Evolutionary conservation across 2,329 filamentous ascomycete genomes (phyloP).

Genomic region (Calonectria hawksworthii): DNA sequence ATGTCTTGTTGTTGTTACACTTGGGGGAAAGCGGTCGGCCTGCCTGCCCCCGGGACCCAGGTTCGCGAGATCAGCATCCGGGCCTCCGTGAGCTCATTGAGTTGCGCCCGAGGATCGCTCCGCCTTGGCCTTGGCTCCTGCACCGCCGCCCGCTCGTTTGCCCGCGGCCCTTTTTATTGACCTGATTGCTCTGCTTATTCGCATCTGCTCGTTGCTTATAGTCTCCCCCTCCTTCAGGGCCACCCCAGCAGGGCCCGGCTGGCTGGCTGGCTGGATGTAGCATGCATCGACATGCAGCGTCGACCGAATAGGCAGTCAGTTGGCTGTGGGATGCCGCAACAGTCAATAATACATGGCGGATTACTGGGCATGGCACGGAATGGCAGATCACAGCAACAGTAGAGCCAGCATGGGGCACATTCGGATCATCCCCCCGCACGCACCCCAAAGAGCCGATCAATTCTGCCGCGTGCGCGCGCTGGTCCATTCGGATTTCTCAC

Average conservation of each 20-base stretch:
- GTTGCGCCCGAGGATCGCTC: conserved; percentile 4
- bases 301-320: conserved; percentile 2
- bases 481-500: not conserved
- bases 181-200: not conserved
- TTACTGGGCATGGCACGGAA: not conserved
- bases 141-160: not conserved
- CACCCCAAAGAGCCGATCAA: not conserved
- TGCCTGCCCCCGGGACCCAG: not conserved
- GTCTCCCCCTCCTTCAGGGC: not conserved
- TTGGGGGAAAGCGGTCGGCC: not conserved
- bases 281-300: conserved; percentile 5
- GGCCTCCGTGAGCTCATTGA: not conserved
- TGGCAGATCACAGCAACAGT: not conserved
- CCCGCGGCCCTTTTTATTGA: not conserved
- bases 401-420: not conserved
- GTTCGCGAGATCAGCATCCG: not conserved
- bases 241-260: not conserved
- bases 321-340: conserved; percentile 12
- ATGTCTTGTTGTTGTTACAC: not conserved
- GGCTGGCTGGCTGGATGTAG: not conserved
- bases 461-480: not conserved
- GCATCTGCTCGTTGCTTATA: not conserved
- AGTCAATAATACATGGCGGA: not conserved
- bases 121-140: not conserved
- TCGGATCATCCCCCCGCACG: conserved; percentile 11